phyloP scores from a whole-genome alignment of 768 basidiomycete species.

The Sarcomyxa edulis region DNA sequence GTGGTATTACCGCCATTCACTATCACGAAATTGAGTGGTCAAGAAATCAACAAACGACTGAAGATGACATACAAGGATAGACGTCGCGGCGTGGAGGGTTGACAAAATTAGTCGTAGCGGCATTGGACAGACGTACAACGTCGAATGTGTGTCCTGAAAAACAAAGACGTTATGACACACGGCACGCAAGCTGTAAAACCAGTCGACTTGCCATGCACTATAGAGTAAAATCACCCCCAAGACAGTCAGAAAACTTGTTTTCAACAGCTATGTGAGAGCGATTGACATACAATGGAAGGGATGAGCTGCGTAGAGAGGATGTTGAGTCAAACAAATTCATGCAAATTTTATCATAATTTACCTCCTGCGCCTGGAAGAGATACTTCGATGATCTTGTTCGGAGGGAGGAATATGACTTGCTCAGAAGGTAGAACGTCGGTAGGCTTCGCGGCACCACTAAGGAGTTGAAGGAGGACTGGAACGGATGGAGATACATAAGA shows the following conservation, averaged over 20 bases:
- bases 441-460: slow-evolving; percentile 42
- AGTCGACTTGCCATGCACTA: slow-evolving; percentile 29
- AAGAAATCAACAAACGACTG: not conserved
- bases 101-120: slow-evolving; percentile 19
- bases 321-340: too few relatives aligned
- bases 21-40: slow-evolving; percentile 1
- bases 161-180: too few relatives aligned
- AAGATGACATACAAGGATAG: slow-evolving; percentile 15
- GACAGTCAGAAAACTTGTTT: not conserved
- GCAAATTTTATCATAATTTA: slow-evolving; percentile 13
- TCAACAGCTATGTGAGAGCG: not conserved
- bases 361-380: slow-evolving; percentile 40
- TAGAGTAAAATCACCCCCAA: not conserved
- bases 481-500: slow-evolving; percentile 33
- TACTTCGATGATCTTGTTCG: slow-evolving; percentile 42
- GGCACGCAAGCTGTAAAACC: too few relatives aligned
- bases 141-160: slow-evolving; percentile 26
- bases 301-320: slow-evolving; percentile 12
- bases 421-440: slow-evolving; percentile 40
- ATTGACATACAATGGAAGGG: slow-evolving; percentile 24
- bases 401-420: slow-evolving; percentile 25
- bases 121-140: slow-evolving; percentile 18
- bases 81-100: slow-evolving; percentile 24
- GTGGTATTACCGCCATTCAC: slow-evolving; percentile 30
- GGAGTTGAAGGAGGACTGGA: slow-evolving; percentile 48